Evolutionary conservation across 2,329 filamentous ascomycete genomes (phyloP).

Genomic region (Plenodomus tracheiphilus): DNA sequence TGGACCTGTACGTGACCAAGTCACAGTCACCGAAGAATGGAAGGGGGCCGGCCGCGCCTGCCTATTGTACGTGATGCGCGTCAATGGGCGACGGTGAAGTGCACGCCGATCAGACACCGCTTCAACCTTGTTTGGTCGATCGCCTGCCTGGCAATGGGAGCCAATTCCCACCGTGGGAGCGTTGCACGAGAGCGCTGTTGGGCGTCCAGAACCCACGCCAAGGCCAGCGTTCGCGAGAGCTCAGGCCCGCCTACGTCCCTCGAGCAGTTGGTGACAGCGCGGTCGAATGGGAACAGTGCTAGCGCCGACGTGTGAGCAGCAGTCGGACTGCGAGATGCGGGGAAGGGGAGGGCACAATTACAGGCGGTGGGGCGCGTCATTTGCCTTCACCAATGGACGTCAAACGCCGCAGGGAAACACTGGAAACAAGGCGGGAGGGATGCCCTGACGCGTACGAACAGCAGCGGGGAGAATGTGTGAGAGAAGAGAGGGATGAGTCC

Average conservation of each 20-base stretch:
- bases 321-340: constrained; percentile 2
- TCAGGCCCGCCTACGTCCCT: constrained; percentile 5
- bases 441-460: not conserved
- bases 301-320: constrained; percentile 4
- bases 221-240: constrained; percentile 12
- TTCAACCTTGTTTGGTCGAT: constrained; percentile 2
- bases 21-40: constrained; percentile 6
- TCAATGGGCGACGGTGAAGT: constrained; percentile 6
- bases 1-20: constrained; percentile 19
- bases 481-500: too few relatives aligned
- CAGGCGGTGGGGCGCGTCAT: constrained; percentile 3
- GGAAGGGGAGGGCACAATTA: constrained; percentile 3
- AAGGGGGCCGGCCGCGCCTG: constrained; percentile 6
- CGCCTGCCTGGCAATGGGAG: constrained; percentile 6
- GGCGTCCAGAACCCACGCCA: constrained; percentile 11
- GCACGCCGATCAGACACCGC: constrained; percentile 11
- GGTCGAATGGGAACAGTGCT: constrained; percentile 3
- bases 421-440: not conserved
- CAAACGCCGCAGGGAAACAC: not conserved
- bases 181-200: constrained; percentile 4
- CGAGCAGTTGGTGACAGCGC: constrained; percentile 3
- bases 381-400: constrained; percentile 1
- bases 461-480: too few relatives aligned
- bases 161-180: constrained; percentile 7
- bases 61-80: constrained; percentile 16